Base-by-base conservation (phyloP, 768 basidiomycete species). In the Trametes punicea region DNA sequence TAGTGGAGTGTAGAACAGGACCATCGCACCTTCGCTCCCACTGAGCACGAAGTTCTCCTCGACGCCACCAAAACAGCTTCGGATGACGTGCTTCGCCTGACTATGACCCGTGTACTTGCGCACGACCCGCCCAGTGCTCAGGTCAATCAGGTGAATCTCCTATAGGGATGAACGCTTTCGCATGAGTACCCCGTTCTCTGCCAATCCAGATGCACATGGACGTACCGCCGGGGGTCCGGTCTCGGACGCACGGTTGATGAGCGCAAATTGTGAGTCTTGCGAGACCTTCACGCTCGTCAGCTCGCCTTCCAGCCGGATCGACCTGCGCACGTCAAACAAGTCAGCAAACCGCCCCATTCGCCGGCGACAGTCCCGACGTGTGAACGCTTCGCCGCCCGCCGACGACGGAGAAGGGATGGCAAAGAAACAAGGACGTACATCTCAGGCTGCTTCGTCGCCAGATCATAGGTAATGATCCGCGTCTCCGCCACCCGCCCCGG, bases 11-110 rank as follows among this genome's bases (percentile, higher is more conserved):
- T 39, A 16, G 4, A 34, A 25, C 44, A 46, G 30, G 46, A 49
- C 7, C 8, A 11, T 71, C 81, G 49, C 61, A 92, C 96, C 96
- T 84, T 98, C 96, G 66, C 93, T 96, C 20, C 96, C 97, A 65
- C 90, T 93, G 58, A 93, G 81, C 48, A 99, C 81, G 67, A 95
- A 94, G 67, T 88, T 91, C 49, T 86, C 88, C 65, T 90, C 85
- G 49, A 86, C 75, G 26, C 96, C 95, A 26, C 95, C 97, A 71
- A 98, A 98, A 67, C 92, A 95, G 69, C 90, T 92, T 55, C 92
- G 83, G 57, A 98, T 90, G 60, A 97, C 84, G 70, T 93, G 90
- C 26, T 81, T 78, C 2, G 84, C 83, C 69, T 96, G 93, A 27
- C 79, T 81, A 60, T 97, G 95, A 7, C 94, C 97, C 3, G 83